phyloP scores from a whole-genome alignment of 169 alveolate genomes.

The Eimeria acervulina region DNA sequence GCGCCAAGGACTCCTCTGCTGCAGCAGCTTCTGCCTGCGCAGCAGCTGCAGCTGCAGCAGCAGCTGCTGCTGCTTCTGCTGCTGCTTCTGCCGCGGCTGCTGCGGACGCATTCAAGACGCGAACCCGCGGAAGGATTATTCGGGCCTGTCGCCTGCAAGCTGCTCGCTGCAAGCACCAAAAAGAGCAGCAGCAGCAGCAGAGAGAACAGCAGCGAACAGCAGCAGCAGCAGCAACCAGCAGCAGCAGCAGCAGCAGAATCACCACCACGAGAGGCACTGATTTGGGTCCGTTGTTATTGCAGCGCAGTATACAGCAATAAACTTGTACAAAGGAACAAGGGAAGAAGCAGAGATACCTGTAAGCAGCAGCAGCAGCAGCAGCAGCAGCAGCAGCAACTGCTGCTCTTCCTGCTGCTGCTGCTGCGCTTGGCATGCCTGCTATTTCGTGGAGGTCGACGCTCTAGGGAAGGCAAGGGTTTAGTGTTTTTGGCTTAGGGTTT shows the following conservation, averaged over 20 bases:
- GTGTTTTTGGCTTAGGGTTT: no score
- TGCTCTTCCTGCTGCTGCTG: background rate
- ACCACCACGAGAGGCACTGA: background rate
- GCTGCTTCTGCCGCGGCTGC: constrained; percentile 34
- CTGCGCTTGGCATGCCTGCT: background rate
- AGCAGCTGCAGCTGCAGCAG: constrained; percentile 47
- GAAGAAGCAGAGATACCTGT: background rate
- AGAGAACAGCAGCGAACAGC: no score
- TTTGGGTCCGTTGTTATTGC: background rate
- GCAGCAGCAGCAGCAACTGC: background rate
- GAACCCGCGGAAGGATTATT: background rate
- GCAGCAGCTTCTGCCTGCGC: constrained; percentile 63
- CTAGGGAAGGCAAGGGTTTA: constrained; percentile 5
- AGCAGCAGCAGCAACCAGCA: background rate
- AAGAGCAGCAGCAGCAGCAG: constrained; percentile 10
- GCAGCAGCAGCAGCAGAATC: background rate
- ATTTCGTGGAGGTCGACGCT: background rate
- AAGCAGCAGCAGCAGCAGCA: constrained; percentile 9
- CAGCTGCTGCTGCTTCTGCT: constrained; percentile 19
- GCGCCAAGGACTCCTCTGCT: constrained; percentile 28
- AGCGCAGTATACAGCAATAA: no score
- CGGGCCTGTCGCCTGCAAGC: constrained; percentile 52
- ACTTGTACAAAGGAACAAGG: no score
- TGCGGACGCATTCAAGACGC: constrained; percentile 29
- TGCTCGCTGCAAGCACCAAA: constrained; percentile 36